A percentile compares a stretch with the other conserved stretches of the same genome.
Evolutionary conservation across 2,329 filamentous ascomycete species (phyloP).

Genomic region (Hansfordia pulvinata): DNA sequence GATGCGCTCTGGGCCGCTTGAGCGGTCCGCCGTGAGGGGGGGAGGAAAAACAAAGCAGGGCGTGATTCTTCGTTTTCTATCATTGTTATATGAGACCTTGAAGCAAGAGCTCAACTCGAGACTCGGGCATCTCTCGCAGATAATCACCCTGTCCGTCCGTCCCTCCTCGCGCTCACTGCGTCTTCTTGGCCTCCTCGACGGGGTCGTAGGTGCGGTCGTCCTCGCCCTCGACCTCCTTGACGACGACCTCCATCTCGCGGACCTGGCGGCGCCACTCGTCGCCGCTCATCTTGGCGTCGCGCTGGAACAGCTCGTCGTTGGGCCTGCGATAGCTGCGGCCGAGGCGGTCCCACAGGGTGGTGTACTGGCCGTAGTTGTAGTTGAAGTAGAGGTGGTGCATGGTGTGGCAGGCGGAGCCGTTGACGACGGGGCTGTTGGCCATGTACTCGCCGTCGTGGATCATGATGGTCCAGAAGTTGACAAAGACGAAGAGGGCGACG

Average conservation of each 20-base stretch:
- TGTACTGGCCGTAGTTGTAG: constrained; percentile 93
- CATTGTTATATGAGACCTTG: too few species aligned
- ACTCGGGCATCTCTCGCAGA: too few species aligned
- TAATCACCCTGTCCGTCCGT: too few species aligned
- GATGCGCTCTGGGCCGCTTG: too few species aligned
- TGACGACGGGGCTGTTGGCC: constrained; percentile 79
- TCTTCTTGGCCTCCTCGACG: constrained; percentile 29
- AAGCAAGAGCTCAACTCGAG: too few species aligned
- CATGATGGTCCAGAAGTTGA: constrained; percentile 95
- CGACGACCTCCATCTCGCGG: constrained; percentile 61
- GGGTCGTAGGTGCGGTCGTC: constrained; percentile 35
- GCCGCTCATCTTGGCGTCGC: constrained; percentile 74
- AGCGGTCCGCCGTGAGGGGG: too few species aligned
- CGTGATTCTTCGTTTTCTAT: too few species aligned
- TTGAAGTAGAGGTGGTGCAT: constrained; percentile 82
- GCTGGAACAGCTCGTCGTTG: constrained; percentile 72
- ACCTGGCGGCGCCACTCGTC: constrained; percentile 68
- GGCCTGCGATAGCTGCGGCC: constrained; percentile 79
- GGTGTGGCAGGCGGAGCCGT: constrained; percentile 88
- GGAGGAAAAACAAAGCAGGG: too few species aligned
- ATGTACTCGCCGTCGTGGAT: constrained; percentile 95
- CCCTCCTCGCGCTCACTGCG: constrained; percentile 18
- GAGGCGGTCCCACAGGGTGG: constrained; percentile 79
- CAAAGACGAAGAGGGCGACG: constrained; percentile 73
- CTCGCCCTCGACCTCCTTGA: constrained; percentile 54